Percentiles rank a stretch among this genome's conserved stretches.
These are phyloP conservation scores for Sporothrix pallida DNA, from an alignment of 2,329 filamentous ascomycete species.

Conservation along the genomic window DNA sequence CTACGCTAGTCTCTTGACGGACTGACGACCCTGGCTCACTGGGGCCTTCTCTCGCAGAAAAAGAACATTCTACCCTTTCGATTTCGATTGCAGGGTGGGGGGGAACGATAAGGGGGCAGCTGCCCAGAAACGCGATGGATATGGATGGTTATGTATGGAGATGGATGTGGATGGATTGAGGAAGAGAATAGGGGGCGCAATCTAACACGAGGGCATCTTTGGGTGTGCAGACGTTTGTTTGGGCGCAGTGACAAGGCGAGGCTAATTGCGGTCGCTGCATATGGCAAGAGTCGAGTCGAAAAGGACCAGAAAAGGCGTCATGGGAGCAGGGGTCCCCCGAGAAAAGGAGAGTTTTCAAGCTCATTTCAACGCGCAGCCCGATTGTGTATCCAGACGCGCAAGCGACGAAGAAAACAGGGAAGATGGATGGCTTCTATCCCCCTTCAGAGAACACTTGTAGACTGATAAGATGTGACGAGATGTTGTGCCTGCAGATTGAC, in stretches of 20 bases:
- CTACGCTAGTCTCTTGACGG: conserved; percentile 31
- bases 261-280: conserved; percentile 23
- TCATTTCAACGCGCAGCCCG: neutral
- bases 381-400: neutral
- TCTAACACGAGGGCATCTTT: neutral
- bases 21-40: conserved; percentile 4
- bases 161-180: neutral
- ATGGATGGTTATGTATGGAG: neutral
- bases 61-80: conserved; percentile 31
- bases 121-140: neutral
- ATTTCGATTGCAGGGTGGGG: conserved; percentile 20
- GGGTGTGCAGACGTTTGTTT: neutral
- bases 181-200: conserved; percentile 8
- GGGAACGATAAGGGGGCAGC: conserved; percentile 25
- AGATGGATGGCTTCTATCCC: neutral
- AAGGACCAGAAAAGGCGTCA: conserved; percentile 6
- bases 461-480: neutral
- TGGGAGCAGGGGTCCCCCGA: neutral
- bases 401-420: neutral
- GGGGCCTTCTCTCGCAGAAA: conserved; percentile 17
- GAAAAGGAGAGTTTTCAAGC: conserved; percentile 6
- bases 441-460: too few relatives aligned
- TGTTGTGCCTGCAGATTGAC: conserved; percentile 9
- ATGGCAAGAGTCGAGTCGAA: conserved; percentile 15
- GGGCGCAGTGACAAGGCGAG: conserved; percentile 15